phyloP scores from a whole-genome alignment of 75 land plant species.

The Picea sitchensis region DNA sequence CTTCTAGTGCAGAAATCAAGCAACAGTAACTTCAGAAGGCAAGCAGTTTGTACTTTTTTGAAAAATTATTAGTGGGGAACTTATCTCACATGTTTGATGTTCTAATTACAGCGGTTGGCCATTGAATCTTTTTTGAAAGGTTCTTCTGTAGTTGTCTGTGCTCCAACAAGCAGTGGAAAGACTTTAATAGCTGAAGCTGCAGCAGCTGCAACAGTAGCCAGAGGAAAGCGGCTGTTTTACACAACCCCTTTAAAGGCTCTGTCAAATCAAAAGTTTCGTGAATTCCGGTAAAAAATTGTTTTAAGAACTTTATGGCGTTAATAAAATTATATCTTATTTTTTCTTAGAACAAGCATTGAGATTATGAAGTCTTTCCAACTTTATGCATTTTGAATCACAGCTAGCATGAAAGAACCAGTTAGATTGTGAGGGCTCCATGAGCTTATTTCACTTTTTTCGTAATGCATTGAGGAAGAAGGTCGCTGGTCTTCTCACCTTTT shows the following conservation, averaged over 20 bases:
- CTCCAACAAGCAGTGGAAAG: constrained; percentile 99
- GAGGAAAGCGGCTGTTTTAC: constrained; percentile 72
- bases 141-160: constrained; percentile 97
- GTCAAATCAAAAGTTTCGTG: constrained; percentile 96
- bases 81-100: constrained; percentile 5
- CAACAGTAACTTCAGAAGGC: not conserved
- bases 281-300: constrained; percentile 59
- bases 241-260: constrained; percentile 97
- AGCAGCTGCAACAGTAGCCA: constrained; percentile 88
- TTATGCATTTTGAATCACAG: not conserved
- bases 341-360: not conserved
- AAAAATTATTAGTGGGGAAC: not conserved
- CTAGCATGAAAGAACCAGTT: not conserved
- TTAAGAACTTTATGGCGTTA: not conserved
- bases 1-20: too few species aligned
- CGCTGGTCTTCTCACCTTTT: not conserved
- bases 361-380: not conserved
- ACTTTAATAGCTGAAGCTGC: constrained; percentile 98
- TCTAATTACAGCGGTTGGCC: constrained; percentile 60
- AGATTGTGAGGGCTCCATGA: not conserved
- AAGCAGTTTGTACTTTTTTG: not conserved
- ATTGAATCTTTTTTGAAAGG: constrained; percentile 88
- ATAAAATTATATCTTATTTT: too few species aligned
- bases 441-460: not conserved
- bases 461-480: not conserved